Evolutionary conservation across 352 stramenopile species (phyloP), one percentile per base, ranked within the genome.

Genomic region (Phytophthora sp.): DNA sequence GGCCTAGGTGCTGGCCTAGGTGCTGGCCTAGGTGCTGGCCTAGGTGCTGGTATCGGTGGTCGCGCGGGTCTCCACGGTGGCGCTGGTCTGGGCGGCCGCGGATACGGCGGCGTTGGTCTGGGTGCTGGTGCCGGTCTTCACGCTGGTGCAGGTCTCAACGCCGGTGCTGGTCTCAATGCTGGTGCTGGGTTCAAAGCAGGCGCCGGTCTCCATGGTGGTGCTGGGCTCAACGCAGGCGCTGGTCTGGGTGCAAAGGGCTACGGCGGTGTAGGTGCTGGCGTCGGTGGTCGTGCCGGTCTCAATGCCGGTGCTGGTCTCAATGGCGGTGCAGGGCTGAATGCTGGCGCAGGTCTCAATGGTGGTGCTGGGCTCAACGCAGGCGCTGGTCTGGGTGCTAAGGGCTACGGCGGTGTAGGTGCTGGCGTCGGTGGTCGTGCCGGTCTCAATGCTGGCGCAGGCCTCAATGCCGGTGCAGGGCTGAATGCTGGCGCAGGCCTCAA

Each of bases 131-230:
- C 31, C 5, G 21, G 31, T 34, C 20, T 54, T 1, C 32, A 20
- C 3, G 45, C 45, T 5, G 15, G 12, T 27, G 48, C 48, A 27
- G 48, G 31, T 35, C 32, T 45, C 7, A 55, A 45, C 21, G 28
- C 48, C 3, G 12, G 13, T 13, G 34, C 21, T 3, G 21, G 32
- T 11, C 10, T 44, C 12, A 55, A 55, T 23, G 21, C 23, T 12
- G 48, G 48, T 21, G 48, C 20, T 13, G 48, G 34, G 3, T 15
- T 56, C 7, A 44, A 44, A 24, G 49, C 27, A 1, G 37, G 24
- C 11, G 37, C 35, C 7, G 51, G 51, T 7, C 44, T 51, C n/a
- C 43, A 43, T 26, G 46, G 20, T n/a, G 37, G 26, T 34, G 51
- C 27, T 5, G 26, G 27, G 6, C 37, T 57, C 24, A 17, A 31